Evolutionary conservation across 2,329 filamentous ascomycete species (phyloP), one percentile per base, ranked within the genome.

Genomic region (Pseudohalonectria lignicola): DNA sequence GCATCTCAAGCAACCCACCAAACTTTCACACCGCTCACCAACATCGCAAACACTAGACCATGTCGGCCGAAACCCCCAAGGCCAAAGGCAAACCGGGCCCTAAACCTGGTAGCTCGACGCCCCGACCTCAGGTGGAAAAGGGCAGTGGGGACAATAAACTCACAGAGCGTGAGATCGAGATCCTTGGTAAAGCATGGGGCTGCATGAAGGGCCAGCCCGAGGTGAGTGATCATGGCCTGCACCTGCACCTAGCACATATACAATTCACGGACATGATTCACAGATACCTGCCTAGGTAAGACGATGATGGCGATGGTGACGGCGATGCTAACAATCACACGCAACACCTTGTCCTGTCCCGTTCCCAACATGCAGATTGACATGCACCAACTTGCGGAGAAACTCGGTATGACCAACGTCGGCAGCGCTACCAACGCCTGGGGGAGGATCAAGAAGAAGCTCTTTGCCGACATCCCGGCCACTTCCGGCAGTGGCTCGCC

Each of bases 191-290:
- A 28, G 47, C 48, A 5, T 52, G 49, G 49, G 45, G 34, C 34
- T 52, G 47, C 43, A 42, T 53, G 44, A 51, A 50, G 37, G 39
- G 36, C 4, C 35, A 41, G n/a, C 50, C 50, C 3, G 50, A 53
- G 44, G 50, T 49, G 41, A 39, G 49, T 20, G 26, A 11, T 8
- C 19, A 13, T 10, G 11, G 15, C 16, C 16, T 7, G 10, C 11
- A 26, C 10, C 11, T 20, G 11, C 15, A 19, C 17, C 17, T 19
- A 20, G 18, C 17, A 16, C 17, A 20, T 2, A 11, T 20, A 10
- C n/a, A n/a, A n/a, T n/a, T n/a, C n/a, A n/a, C n/a, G n/a, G n/a
- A n/a, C n/a, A n/a, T n/a, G n/a, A n/a, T n/a, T n/a, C n/a, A n/a
- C n/a, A n/a, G n/a, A n/a, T n/a, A n/a, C n/a, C n/a, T n/a, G n/a